These are phyloP conservation scores for Byssothecium circinans DNA, from an alignment of 2,329 filamentous ascomycete genomes.

Conservation along the genomic window DNA sequence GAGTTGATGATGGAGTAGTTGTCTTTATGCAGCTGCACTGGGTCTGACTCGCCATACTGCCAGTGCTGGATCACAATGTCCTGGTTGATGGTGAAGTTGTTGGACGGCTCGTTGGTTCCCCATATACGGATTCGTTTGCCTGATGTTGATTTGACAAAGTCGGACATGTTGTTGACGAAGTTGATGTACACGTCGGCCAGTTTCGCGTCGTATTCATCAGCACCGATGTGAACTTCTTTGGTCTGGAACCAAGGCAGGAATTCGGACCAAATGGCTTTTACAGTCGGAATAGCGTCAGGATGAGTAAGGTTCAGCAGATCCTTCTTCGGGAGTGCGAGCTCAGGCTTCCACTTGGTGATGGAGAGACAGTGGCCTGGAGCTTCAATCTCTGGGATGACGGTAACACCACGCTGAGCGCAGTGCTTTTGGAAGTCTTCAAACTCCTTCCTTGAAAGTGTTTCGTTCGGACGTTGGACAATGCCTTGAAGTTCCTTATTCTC, in stretches of 20 bases:
- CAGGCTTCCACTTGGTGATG: conserved; percentile 45
- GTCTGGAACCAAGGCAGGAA: conserved; percentile 45
- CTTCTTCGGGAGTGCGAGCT: conserved; percentile 40
- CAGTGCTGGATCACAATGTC: conserved; percentile 52
- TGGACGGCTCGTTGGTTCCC: conserved; percentile 50
- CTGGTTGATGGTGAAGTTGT: conserved; percentile 42
- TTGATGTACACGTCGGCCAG: conserved; percentile 43
- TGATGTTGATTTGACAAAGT: conserved; percentile 34
- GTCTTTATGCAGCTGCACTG: conserved; percentile 42
- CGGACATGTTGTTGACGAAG: conserved; percentile 42
- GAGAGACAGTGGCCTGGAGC: conserved; percentile 41
- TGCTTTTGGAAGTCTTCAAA: conserved; percentile 41
- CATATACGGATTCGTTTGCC: conserved; percentile 40
- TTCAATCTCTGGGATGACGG: conserved; percentile 43
- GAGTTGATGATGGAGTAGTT: conserved; percentile 51
- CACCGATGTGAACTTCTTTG: conserved; percentile 43
- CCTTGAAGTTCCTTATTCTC: conserved; percentile 39
- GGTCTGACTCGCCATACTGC: conserved; percentile 54
- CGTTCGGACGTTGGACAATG: conserved; percentile 40
- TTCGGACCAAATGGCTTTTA: conserved; percentile 42
- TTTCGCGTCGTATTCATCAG: conserved; percentile 40
- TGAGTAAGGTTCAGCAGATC: conserved; percentile 42
- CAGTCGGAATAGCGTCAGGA: conserved; percentile 39
- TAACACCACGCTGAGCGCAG: conserved; percentile 40
- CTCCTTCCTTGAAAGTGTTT: conserved; percentile 36